A percentile compares a stretch with the other conserved stretches of the same genome.
Evolutionary conservation across 331 rosid species (phyloP).

Genomic region (Acacia pycnantha): DNA sequence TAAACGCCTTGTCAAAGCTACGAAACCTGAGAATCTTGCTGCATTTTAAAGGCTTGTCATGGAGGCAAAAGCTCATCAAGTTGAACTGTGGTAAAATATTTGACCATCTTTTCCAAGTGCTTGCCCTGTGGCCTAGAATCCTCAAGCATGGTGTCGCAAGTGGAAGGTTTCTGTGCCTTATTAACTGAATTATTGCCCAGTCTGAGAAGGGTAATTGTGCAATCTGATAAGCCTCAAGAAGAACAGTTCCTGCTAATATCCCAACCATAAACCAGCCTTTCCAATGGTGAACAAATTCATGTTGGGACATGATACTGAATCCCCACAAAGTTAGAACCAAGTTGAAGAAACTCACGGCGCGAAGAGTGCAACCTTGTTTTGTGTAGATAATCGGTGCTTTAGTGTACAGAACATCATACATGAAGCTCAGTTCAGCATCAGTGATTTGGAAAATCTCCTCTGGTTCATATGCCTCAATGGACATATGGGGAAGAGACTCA

Average conservation of each 20-base stretch:
- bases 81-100: slow-evolving; percentile 57
- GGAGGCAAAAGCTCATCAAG: slow-evolving; percentile 51
- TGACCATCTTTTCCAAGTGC: slow-evolving; percentile 63
- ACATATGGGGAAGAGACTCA: slow-evolving; percentile 39
- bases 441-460: slow-evolving; percentile 55
- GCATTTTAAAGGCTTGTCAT: slow-evolving; percentile 40
- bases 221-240: slow-evolving; percentile 60
- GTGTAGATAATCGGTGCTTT: slow-evolving; percentile 61
- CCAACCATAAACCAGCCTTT: slow-evolving; percentile 36
- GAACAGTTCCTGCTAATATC: slow-evolving; percentile 44
- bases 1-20: slow-evolving; percentile 37
- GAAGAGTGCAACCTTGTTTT: slow-evolving; percentile 47
- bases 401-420: slow-evolving; percentile 72
- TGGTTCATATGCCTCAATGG: slow-evolving; percentile 35
- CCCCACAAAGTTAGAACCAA: slow-evolving; percentile 40
- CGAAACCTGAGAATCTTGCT: slow-evolving; percentile 34
- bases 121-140: slow-evolving; percentile 44
- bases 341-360: slow-evolving; percentile 39
- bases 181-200: slow-evolving; percentile 62
- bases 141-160: slow-evolving; percentile 36
- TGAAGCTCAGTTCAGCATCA: slow-evolving; percentile 64
- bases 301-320: slow-evolving; percentile 32
- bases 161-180: slow-evolving; percentile 42
- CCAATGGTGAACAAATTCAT: slow-evolving; percentile 20
- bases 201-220: slow-evolving; percentile 56